Base-by-base conservation (phyloP, 257 asterid genomes). In the Nicotiana sylvestris region DNA sequence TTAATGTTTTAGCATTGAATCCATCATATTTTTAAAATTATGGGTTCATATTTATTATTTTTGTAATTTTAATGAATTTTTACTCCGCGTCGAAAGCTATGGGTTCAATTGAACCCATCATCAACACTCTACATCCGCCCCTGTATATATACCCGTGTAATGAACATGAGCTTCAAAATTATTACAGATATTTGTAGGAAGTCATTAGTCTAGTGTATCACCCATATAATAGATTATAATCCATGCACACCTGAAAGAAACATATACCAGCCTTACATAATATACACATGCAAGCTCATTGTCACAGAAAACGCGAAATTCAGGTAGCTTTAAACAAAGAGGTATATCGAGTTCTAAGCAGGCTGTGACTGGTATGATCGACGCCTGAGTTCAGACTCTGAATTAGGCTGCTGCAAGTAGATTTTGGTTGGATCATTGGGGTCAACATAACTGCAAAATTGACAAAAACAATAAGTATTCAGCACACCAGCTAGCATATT, bases 391-490 rank as follows among this genome's bases (percentile, higher is more conserved):
- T 96, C 98, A 6, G 95, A 85, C 81, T 94, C 97, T 6, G 91
- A 78, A 78, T 87, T 93, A 32, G 99, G 99, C 90, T 96, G 98
- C 90, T 96, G 99, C 92, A 96, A 88, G 92, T 90, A 96, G 82
- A 96, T 94, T 83, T 83, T 94, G 5, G 98, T 94, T 27, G 99
- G 99, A 81, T 96, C 98, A 61, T 91, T 96, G 0, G 99, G 99
- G 80, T 96, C 99, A 10, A 96, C 98, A 32, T 96, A 95, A 27
- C 98, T 95, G 95, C 93, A 89, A 70, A 72, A 76, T 16, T 35
- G 62, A 56, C 25, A 78, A 7, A 70, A n/a, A 33, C 2, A 81
- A 17, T 6, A 53, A 76, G 13, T 51, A 16, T 27, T 62, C 58
- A 66, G 10, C 0, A 76, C 4, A 27, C 46, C 17, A 16, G 16